Evolutionary conservation across 306 rosid species (phyloP), one percentile per base, ranked within the genome.

Genomic region (Luffa aegyptiaca): DNA sequence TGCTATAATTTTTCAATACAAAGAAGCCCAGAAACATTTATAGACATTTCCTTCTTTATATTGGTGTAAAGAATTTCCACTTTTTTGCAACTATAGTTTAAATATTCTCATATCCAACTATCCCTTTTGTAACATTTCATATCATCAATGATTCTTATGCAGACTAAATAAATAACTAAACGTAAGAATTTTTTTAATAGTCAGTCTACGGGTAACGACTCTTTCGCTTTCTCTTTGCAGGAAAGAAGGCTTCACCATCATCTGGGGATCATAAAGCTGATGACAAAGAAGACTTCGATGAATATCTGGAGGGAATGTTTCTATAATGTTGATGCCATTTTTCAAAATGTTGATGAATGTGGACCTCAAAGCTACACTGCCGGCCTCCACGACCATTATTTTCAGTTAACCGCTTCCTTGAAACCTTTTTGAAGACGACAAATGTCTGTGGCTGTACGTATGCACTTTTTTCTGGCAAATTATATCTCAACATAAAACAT

Each of bases 241-340:
- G 94, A 45, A 92, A 90, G 83, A 88, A 75, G 84, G 83, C 88
- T 76, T 84, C 84, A 80, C 62, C 76, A 33, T 89, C 94, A 3
- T 55, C 83, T 33, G 57, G 82, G 82, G 88, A 89, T 80, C 82
- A 77, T 72, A 86, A 88, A 84, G 81, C 45, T 68, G 85, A 81
- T n/a, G 82, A 78, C 13, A 88, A 89, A 53, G 90, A 90, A 33
- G 84, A 83, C 48, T 85, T 92, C 35, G 89, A 90, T 4, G 96
- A 92, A 82, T 92, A 80, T 88, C 94, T 92, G 12, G 90, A 89
- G 90, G 98, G 92, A 76, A 90, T 94, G 97, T 94, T 94, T 85
- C 98, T 91, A 59, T 94, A 90, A 35, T 14, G 8, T n/a, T 51
- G 69, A 58, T 17, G 57, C 33, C 6, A 45, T 18, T 57, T 48